These are phyloP conservation scores for Withania somnifera DNA, from an alignment of 305 asterid species.

Conservation along the genomic window DNA sequence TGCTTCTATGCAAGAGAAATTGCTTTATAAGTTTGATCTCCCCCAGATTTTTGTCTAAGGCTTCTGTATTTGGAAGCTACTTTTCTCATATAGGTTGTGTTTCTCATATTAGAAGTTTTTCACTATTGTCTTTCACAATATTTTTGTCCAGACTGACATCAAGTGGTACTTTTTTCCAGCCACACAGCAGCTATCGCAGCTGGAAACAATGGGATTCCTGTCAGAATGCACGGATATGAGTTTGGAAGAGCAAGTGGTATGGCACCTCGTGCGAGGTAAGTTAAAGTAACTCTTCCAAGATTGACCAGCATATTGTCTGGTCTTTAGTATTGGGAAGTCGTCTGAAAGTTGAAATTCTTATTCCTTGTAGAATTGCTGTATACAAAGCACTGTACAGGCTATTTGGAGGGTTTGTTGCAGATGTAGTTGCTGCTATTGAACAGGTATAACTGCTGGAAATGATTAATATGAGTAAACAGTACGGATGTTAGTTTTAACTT, in stretches of 20 bases:
- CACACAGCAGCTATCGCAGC: too few relatives aligned
- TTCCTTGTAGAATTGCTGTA: too few relatives aligned
- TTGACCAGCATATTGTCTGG: neutral
- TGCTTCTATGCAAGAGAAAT: neutral
- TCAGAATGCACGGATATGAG: too few relatives aligned
- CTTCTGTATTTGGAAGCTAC: too few relatives aligned
- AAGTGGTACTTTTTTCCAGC: too few relatives aligned
- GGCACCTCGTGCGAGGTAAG: conserved; percentile 67
- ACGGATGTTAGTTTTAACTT: neutral
- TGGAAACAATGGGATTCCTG: too few relatives aligned
- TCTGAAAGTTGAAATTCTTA: too few relatives aligned
- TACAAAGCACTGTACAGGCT: too few relatives aligned
- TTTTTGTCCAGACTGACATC: neutral
- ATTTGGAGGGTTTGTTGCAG: conserved; percentile 5
- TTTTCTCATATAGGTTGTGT: too few relatives aligned
- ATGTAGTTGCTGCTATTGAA: conserved; percentile 98
- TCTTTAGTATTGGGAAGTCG: neutral
- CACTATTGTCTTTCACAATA: neutral
- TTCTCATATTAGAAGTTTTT: neutral
- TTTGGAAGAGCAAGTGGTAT: too few relatives aligned
- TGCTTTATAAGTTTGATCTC: too few relatives aligned
- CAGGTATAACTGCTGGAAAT: conserved; percentile 42
- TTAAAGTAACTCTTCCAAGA: neutral
- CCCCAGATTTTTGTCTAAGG: too few relatives aligned
- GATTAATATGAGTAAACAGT: neutral